phyloP scores from a whole-genome alignment of 257 asterid species.

The Vinca minor region DNA sequence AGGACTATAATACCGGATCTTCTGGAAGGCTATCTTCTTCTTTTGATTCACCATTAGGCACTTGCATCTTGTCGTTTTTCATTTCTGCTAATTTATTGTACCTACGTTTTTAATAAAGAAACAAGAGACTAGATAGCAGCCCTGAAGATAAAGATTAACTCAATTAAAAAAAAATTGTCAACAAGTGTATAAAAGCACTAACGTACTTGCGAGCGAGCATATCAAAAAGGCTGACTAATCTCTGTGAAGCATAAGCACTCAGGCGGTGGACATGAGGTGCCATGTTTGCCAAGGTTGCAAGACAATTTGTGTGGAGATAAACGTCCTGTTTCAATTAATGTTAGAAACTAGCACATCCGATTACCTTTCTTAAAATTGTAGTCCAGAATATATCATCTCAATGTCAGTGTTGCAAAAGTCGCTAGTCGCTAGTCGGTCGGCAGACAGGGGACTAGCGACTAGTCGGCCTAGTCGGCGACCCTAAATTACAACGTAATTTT shows the following conservation, averaged over 20 bases:
- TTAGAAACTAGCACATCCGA: not conserved
- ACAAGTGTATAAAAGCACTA: constrained; percentile 9
- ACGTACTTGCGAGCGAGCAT: constrained; percentile 98
- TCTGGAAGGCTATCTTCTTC: constrained; percentile 63
- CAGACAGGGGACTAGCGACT: too few species aligned
- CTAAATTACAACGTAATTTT: too few species aligned
- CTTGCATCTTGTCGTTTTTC: constrained; percentile 62
- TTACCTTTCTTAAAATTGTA: not conserved
- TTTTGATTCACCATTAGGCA: constrained; percentile 44
- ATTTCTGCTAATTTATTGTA: constrained; percentile 91
- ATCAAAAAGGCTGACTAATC: constrained; percentile 91
- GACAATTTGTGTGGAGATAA: constrained; percentile 87
- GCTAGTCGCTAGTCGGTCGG: too few species aligned
- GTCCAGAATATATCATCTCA: not conserved
- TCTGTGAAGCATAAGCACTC: constrained; percentile 88
- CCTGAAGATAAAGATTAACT: not conserved
- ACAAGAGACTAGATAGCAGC: not conserved
- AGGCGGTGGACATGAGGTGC: constrained; percentile 85
- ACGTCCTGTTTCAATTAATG: constrained; percentile 57
- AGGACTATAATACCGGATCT: constrained; percentile 46
- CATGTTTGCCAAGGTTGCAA: constrained; percentile 89
- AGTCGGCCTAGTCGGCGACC: too few species aligned
- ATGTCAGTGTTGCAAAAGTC: too few species aligned
- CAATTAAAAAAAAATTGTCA: not conserved
- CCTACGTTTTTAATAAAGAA: constrained; percentile 36